Evolutionary conservation across 805 yeast species (phyloP), one percentile per base, ranked within the genome.

Genomic region (Kodamaea laetipori): DNA sequence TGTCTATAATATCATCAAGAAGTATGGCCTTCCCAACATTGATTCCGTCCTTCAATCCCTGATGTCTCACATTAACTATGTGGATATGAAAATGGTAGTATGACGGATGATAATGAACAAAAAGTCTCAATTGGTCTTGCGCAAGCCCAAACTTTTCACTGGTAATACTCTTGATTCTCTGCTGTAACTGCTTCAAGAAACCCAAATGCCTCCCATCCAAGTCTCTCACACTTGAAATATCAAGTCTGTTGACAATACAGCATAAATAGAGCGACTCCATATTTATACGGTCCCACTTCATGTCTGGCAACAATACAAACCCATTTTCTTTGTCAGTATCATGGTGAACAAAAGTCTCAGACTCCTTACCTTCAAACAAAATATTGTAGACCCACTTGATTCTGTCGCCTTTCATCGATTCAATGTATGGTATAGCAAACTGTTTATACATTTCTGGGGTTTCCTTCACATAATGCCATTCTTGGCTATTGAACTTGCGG

Each of bases 61-160:
- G 80, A 53, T 86, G 86, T 13, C 65, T 72, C 4, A 86, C 72
- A 55, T 86, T 84, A 13, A 89, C 96, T 12, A 88, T 83, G 61
- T 94, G 99, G 12, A 94, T 76, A 60, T 94, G 99, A 71, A 94
- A 84, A 57, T 94, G 98, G 58, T 94, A 94, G 62, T 92, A 94
- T 0, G 96, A 86, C 0, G 99, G 99, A 52, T 90, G 98, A 63
- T 94, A 86, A 68, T 94, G 99, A 38, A 94, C 76, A 58, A 86
- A 94, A 1, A 90, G 60, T 45, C 95, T 76, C 52, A 94, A 60
- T 52, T 82, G 77, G 57, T 84, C 84, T 0, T 67, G 53, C 1
- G 53, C 61, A 9, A 89, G 53, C 0, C 80, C 65, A 45, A 46
- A 71, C 44, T 50, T 60, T 26, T 57, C 56, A 18, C 52, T 42